Conservation (phyloP, 169 alveolate genomes). For the Plasmodium relictum region DNA sequence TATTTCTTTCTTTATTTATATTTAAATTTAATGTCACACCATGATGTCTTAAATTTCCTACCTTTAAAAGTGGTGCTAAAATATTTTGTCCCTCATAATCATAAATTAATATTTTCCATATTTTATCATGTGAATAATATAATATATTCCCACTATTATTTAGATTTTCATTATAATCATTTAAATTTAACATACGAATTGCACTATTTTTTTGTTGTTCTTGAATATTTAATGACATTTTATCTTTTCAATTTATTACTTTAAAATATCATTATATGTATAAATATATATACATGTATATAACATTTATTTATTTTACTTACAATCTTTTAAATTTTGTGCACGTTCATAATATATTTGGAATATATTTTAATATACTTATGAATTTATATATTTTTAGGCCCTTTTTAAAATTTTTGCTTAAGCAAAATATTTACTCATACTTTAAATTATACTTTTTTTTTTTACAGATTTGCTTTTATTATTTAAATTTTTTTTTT, state of each 20-base stretch:
- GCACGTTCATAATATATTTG: too few relatives aligned
- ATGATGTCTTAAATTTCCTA: constrained; percentile 89
- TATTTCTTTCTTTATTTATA: constrained; percentile 82
- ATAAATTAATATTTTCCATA: constrained; percentile 90
- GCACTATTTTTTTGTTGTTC: constrained; percentile 75
- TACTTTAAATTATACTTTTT: too few relatives aligned
- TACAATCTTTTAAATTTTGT: too few relatives aligned
- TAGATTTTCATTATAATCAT: constrained; percentile 37
- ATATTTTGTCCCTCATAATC: constrained; percentile 87
- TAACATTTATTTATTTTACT: neutral
- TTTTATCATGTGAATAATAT: constrained; percentile 80
- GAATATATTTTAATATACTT: too few relatives aligned
- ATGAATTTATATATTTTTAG: too few relatives aligned
- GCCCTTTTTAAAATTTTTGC: too few relatives aligned
- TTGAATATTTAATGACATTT: constrained; percentile 63
- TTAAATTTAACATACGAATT: constrained; percentile 51
- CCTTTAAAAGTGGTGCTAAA: constrained; percentile 87
- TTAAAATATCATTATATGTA: neutral
- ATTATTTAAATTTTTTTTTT: too few relatives aligned
- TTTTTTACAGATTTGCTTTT: too few relatives aligned
- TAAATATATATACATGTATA: neutral
- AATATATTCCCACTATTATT: constrained; percentile 75
- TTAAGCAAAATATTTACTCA: too few relatives aligned
- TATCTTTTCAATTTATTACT: neutral
- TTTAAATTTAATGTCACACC: constrained; percentile 90